Evolutionary conservation across 2,329 filamentous ascomycete genomes (phyloP).

Genomic region (Blastomyces percursus): DNA sequence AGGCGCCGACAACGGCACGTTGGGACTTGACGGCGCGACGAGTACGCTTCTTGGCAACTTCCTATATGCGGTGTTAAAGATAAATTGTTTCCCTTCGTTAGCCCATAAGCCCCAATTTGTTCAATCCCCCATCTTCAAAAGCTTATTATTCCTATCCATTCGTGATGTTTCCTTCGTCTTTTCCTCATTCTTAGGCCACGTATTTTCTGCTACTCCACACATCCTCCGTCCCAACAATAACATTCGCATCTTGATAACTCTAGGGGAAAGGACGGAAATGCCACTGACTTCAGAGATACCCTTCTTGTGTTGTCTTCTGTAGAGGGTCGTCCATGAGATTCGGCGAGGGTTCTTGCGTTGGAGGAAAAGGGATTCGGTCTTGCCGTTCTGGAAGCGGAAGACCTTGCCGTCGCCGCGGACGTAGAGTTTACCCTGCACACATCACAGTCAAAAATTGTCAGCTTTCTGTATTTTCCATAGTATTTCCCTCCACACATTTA

Average conservation of each 20-base stretch:
- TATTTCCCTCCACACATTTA: neutral
- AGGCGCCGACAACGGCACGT: conserved; percentile 97
- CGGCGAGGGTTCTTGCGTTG: conserved; percentile 99
- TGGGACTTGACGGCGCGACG: conserved; percentile 97
- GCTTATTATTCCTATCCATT: neutral
- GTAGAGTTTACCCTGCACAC: conserved; percentile 89
- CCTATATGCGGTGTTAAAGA: conserved; percentile 48
- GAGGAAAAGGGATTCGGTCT: conserved; percentile 98
- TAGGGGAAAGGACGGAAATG: neutral
- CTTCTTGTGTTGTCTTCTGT: conserved; percentile 99
- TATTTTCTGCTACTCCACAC: neutral
- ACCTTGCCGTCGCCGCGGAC: conserved; percentile 99
- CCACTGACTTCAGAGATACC: conserved; percentile 97
- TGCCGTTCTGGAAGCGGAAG: conserved; percentile 99
- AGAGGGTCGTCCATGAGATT: conserved; percentile 97
- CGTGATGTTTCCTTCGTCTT: neutral
- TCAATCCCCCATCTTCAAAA: conserved; percentile 1
- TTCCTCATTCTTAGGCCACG: neutral
- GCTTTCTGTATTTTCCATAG: neutral
- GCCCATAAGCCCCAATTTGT: conserved; percentile 3
- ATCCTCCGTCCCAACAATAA: neutral
- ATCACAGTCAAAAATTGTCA: conserved; percentile 19
- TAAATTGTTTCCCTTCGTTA: conserved; percentile 6
- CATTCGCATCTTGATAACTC: neutral
- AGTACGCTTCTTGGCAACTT: conserved; percentile 99